phyloP scores from a whole-genome alignment of 2,329 filamentous ascomycete species.

The Diaporthe sp. region DNA sequence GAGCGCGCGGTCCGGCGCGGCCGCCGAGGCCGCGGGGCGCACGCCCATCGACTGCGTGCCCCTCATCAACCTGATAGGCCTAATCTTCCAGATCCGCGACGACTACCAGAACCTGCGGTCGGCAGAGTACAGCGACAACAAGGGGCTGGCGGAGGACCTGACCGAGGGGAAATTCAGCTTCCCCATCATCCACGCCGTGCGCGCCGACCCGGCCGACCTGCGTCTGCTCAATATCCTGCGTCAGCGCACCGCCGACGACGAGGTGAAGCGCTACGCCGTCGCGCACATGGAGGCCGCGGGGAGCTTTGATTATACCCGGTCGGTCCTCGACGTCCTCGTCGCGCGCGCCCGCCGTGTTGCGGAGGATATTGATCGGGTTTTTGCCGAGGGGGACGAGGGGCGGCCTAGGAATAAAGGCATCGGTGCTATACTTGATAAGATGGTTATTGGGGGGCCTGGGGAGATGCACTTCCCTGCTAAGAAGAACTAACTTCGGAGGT shows the following conservation, averaged over 20 bases:
- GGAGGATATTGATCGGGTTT: conserved; percentile 71
- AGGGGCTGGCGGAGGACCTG: conserved; percentile 94
- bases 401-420: conserved; percentile 61
- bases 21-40: background rate
- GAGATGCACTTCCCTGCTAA: conserved; percentile 35
- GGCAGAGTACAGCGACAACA: conserved; percentile 83
- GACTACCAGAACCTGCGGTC: conserved; percentile 91
- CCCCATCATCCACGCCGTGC: conserved; percentile 93
- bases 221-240: conserved; percentile 92
- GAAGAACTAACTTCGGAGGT: background rate
- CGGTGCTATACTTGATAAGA: conserved; percentile 75
- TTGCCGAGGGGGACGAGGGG: conserved; percentile 46
- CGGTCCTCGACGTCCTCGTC: conserved; percentile 72
- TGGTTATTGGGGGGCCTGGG: conserved; percentile 52
- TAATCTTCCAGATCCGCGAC: conserved; percentile 91
- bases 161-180: conserved; percentile 98
- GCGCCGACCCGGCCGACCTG: conserved; percentile 76
- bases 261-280: conserved; percentile 92
- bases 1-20: conserved; percentile 46
- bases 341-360: conserved; percentile 72
- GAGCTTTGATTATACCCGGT: conserved; percentile 86
- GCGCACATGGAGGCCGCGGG: conserved; percentile 90
- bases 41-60: conserved; percentile 76
- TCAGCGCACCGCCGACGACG: conserved; percentile 86
- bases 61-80: conserved; percentile 85